Percentiles rank a stretch among this genome's conserved stretches.
Evolutionary conservation across 2,329 filamentous ascomycete species (phyloP).

Genomic region (Geosmithia putterillii): DNA sequence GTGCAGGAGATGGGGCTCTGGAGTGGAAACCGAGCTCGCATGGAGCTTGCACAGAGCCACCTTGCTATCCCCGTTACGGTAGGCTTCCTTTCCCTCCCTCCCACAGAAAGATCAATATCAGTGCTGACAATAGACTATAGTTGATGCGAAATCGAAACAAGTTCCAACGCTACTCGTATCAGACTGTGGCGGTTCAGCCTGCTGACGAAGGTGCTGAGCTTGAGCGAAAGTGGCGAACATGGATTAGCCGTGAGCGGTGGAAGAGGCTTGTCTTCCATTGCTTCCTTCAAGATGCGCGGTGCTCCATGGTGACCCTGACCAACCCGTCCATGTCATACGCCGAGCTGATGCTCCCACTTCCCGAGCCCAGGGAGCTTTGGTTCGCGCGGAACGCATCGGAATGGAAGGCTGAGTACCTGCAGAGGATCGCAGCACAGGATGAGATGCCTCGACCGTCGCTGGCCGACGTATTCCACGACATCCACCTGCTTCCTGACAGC

Average conservation of each 20-base stretch:
- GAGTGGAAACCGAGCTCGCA: slow-evolving; percentile 42
- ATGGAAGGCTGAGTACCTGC: slow-evolving; percentile 51
- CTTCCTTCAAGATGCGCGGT: slow-evolving; percentile 53
- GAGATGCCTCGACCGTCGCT: slow-evolving; percentile 33
- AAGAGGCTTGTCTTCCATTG: slow-evolving; percentile 55
- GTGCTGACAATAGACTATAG: slow-evolving; percentile 10
- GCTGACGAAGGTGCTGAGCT: slow-evolving; percentile 44
- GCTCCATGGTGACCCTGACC: slow-evolving; percentile 53
- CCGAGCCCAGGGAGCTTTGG: slow-evolving; percentile 51
- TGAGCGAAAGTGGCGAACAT: slow-evolving; percentile 52
- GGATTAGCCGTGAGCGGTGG: slow-evolving; percentile 53
- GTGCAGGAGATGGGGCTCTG: slow-evolving; percentile 38
- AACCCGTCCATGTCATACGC: slow-evolving; percentile 57
- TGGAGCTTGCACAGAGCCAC: slow-evolving; percentile 43
- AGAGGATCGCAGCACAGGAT: slow-evolving; percentile 20
- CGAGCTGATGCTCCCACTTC: slow-evolving; percentile 54
- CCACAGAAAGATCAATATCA: background rate
- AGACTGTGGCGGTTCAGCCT: slow-evolving; percentile 32
- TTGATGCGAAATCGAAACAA: slow-evolving; percentile 45
- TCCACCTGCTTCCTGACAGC: slow-evolving; percentile 35
- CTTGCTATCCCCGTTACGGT: slow-evolving; percentile 31
- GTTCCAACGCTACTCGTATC: slow-evolving; percentile 44
- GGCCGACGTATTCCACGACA: slow-evolving; percentile 43
- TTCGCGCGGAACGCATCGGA: slow-evolving; percentile 47
- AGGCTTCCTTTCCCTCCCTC: slow-evolving; percentile 8